Conservation (phyloP, 2,329 filamentous ascomycete genomes). For the Fusarium compactum region DNA sequence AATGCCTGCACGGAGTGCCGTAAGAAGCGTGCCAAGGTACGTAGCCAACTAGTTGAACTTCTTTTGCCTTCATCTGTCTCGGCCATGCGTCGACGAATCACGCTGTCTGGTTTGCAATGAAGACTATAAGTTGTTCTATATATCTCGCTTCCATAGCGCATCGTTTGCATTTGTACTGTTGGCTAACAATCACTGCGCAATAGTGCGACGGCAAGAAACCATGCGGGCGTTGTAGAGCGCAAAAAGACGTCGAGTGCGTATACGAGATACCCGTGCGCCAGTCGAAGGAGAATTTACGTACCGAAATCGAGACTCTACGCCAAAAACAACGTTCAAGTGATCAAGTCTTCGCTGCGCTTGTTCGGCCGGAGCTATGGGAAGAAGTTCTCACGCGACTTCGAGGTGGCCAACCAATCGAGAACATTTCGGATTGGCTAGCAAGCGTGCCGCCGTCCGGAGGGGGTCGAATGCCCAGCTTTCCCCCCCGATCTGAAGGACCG, state of each 20-base stretch:
- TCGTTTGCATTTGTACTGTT: neutral
- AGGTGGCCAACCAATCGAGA: slow-evolving; percentile 65
- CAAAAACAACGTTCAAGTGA: slow-evolving; percentile 67
- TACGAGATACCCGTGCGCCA: slow-evolving; percentile 74
- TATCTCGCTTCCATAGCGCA: neutral
- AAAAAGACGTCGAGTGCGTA: slow-evolving; percentile 67
- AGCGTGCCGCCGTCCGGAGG: slow-evolving; percentile 49
- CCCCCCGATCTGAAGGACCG: slow-evolving; percentile 29
- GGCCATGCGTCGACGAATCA: neutral
- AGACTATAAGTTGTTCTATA: neutral
- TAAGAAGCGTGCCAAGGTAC: slow-evolving; percentile 72
- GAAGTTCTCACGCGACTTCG: slow-evolving; percentile 67
- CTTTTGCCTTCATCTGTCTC: neutral
- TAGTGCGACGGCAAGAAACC: slow-evolving; percentile 71
- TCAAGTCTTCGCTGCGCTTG: slow-evolving; percentile 66
- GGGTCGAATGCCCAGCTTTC: slow-evolving; percentile 48
- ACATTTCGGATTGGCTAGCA: slow-evolving; percentile 67
- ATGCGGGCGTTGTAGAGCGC: slow-evolving; percentile 66
- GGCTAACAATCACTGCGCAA: slow-evolving; percentile 29
- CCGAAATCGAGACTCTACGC: slow-evolving; percentile 69
- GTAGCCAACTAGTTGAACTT: slow-evolving; percentile 10
- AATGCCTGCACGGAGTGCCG: slow-evolving; percentile 72
- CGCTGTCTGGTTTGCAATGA: neutral
- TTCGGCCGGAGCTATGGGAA: slow-evolving; percentile 63
- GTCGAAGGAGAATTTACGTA: slow-evolving; percentile 71